These are phyloP conservation scores for Tetragonia tetragonoides DNA, from an alignment of 148 eudicot species.

Conservation along the genomic window DNA sequence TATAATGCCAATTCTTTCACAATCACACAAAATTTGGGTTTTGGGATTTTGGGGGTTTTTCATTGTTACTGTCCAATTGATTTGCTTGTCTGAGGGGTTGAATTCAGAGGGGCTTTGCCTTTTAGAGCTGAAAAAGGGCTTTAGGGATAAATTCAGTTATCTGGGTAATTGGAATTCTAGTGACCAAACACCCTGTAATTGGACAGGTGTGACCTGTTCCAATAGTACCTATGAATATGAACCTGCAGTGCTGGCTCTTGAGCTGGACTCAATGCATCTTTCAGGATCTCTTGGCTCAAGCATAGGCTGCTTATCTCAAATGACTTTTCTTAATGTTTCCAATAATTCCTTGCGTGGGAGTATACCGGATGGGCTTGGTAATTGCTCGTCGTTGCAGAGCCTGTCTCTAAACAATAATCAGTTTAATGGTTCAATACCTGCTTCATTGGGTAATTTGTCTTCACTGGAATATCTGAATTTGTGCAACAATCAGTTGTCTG, in stretches of 20 bases:
- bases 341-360: constrained; percentile 48
- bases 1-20: constrained; percentile 41
- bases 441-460: constrained; percentile 60
- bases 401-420: constrained; percentile 62
- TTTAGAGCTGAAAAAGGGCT: constrained; percentile 53
- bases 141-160: constrained; percentile 43
- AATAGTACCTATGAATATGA: constrained; percentile 14
- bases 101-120: constrained; percentile 76
- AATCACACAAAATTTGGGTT: constrained; percentile 28
- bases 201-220: constrained; percentile 81
- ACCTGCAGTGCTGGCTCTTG: constrained; percentile 55
- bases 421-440: constrained; percentile 66
- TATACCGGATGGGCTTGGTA: constrained; percentile 70
- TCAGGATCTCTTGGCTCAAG: constrained; percentile 67
- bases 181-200: constrained; percentile 75
- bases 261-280: constrained; percentile 58
- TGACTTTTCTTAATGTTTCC: constrained; percentile 52
- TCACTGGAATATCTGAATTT: constrained; percentile 54
- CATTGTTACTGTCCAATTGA: constrained; percentile 27
- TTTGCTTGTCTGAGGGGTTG: constrained; percentile 52
- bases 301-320: constrained; percentile 59
- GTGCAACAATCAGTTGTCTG: constrained; percentile 82
- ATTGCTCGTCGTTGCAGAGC: constrained; percentile 45
- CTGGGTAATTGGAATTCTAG: constrained; percentile 58
- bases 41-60: constrained; percentile 37